A percentile compares a stretch with the other conserved stretches of the same genome.
Conservation (phyloP, 164 flowering plant species). For the Amborella trichopoda region DNA sequence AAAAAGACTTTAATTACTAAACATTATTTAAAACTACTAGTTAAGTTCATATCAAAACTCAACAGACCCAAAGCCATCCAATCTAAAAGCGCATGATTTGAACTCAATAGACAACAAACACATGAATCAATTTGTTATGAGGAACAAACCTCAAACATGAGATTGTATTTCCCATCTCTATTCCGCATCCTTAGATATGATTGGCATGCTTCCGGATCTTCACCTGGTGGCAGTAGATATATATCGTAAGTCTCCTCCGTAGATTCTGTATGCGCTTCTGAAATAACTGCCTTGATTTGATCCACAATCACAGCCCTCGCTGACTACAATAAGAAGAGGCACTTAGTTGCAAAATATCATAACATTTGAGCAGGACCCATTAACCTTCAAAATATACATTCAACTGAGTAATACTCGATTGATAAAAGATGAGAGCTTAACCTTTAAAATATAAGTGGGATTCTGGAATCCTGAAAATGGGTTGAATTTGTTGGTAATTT, state of each 20-base stretch:
- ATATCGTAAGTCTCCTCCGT: slow-evolving; percentile 88
- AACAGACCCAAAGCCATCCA: too few species aligned
- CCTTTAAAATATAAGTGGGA: slow-evolving; percentile 93
- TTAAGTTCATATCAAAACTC: too few species aligned
- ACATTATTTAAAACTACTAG: too few species aligned
- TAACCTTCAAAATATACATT: too few species aligned
- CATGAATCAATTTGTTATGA: too few species aligned
- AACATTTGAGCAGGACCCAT: too few species aligned
- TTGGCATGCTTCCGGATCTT: slow-evolving; percentile 97
- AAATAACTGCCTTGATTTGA: slow-evolving; percentile 46
- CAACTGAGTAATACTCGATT: background rate
- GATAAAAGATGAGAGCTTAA: slow-evolving; percentile 10
- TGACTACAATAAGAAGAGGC: slow-evolving; percentile 43
- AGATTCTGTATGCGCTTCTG: slow-evolving; percentile 46
- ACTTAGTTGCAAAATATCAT: too few species aligned
- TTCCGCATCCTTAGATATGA: slow-evolving; percentile 95
- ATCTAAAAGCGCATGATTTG: too few species aligned
- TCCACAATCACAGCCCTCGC: slow-evolving; percentile 42
- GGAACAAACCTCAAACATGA: slow-evolving; percentile 89
- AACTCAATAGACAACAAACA: too few species aligned
- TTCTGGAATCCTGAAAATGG: slow-evolving; percentile 93
- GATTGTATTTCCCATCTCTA: slow-evolving; percentile 93
- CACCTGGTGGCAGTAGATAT: slow-evolving; percentile 95
- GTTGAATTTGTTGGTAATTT: slow-evolving; percentile 86
- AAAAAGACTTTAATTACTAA: too few species aligned